Conservation (phyloP, 164 flowering plant genomes). For the Paratinospora sagittata region DNA sequence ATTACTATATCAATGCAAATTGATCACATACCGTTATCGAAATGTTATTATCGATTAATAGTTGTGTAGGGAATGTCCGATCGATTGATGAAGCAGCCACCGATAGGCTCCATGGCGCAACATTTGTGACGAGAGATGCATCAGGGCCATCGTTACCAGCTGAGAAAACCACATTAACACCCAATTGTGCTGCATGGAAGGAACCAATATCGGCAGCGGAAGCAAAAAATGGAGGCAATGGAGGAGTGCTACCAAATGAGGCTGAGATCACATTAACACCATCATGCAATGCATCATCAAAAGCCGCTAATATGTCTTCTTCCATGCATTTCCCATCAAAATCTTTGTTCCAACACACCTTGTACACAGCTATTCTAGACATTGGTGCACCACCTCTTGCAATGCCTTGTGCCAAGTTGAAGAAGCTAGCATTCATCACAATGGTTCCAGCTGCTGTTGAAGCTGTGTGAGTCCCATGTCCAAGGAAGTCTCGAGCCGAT, state of each 20-base stretch:
- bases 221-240: conserved; percentile 34
- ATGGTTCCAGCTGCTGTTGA: conserved; percentile 65
- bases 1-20: neutral
- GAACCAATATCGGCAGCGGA: conserved; percentile 49
- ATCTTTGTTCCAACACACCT: conserved; percentile 47
- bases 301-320: conserved; percentile 59
- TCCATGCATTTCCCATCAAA: conserved; percentile 35
- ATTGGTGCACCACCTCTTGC: conserved; percentile 70
- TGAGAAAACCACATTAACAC: conserved; percentile 59
- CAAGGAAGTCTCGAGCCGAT: conserved; percentile 49
- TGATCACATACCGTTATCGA: conserved; percentile 33
- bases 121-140: conserved; percentile 49
- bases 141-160: conserved; percentile 63
- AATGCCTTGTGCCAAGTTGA: conserved; percentile 43
- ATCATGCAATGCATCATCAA: conserved; percentile 59
- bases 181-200: conserved; percentile 57
- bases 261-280: conserved; percentile 65
- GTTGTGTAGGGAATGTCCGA: conserved; percentile 44
- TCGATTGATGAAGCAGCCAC: conserved; percentile 65
- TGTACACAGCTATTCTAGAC: conserved; percentile 69
- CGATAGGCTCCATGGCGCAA: conserved; percentile 56
- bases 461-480: conserved; percentile 82
- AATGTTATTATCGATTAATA: conserved; percentile 27
- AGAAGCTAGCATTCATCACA: conserved; percentile 30
- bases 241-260: conserved; percentile 42